These are phyloP conservation scores for Akebia trifoliata DNA, from an alignment of 164 flowering plant genomes.

Conservation along the genomic window DNA sequence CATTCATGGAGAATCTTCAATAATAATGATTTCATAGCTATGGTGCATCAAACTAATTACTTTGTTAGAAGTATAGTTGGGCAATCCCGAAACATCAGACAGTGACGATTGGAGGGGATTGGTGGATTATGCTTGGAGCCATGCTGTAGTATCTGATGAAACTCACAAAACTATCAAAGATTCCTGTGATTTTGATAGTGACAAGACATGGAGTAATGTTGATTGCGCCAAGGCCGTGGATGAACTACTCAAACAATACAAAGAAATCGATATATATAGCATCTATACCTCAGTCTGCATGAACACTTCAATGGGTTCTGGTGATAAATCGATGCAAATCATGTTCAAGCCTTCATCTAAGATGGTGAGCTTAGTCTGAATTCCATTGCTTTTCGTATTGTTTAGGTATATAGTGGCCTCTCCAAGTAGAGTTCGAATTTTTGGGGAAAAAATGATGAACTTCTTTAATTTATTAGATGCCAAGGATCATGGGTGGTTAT, in stretches of 20 bases:
- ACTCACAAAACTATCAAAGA: constrained; percentile 53
- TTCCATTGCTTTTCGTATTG: background rate
- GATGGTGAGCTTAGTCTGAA: constrained; percentile 39
- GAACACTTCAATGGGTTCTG: constrained; percentile 25
- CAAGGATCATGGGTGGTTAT: constrained; percentile 80
- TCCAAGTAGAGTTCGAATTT: no score
- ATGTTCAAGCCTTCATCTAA: constrained; percentile 35
- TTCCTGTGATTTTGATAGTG: constrained; percentile 63
- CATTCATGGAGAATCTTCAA: no score
- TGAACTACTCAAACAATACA: constrained; percentile 62
- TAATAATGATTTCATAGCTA: no score
- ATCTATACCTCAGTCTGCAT: constrained; percentile 70
- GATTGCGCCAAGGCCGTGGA: constrained; percentile 50
- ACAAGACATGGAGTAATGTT: constrained; percentile 55
- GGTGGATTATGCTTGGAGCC: constrained; percentile 97
- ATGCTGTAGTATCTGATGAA: constrained; percentile 90
- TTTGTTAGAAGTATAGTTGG: constrained; percentile 39
- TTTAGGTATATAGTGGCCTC: background rate
- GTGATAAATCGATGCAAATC: constrained; percentile 21
- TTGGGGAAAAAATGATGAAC: background rate
- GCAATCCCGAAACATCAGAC: constrained; percentile 88
- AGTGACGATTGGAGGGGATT: constrained; percentile 83
- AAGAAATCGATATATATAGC: constrained; percentile 80
- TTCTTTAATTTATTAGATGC: constrained; percentile 47
- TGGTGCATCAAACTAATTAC: background rate